Base-by-base conservation (phyloP, 257 asterid species). In the Nicotiana benthamiana region DNA sequence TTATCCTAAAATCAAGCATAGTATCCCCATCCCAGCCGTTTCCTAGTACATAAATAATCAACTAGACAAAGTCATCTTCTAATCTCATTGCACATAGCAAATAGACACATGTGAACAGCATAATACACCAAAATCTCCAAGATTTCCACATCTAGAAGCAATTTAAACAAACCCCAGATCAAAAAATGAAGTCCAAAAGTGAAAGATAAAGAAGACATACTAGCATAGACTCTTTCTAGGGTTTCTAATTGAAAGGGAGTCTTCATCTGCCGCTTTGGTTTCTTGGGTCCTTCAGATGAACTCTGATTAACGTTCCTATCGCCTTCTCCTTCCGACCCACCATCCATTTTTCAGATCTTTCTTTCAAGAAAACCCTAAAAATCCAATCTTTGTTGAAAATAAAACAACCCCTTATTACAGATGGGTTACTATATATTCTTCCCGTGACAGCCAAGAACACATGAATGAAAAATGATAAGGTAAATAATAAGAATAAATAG, bases 201-300 rank as follows among this genome's bases (percentile, higher is more conserved):
- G 9, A 24, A 40, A 12, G 2, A 24, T 4, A 83, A 79, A 83
- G 17, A 26, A 77, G 32, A 32, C 92, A 77, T 92, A 96, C 99
- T 87, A 62, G 95, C 83, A 86, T 91, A 96, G 76, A 97, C 91
- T 79, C 88, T 89, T 83, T 96, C 99, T 8, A 96, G 97, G 85
- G 83, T 85, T 81, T 92, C 93, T 93, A 96, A 91, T 90, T 96
- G 99, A 85, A 88, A 93, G 27, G 98, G 98, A 82, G 99, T 96
- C 91, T 96, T 96, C 99, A 96, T 96, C 97, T 94, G 98, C 46
- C 99, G 93, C 83, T 96, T 96, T 64, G 99, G 94, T 91, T 92
- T 88, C 95, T 93, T 96, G 30, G 91, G 85, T 30, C 86, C 92
- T 65, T 90, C 96, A 26, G 85, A 30, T 6, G 91, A 87, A 83